Evolutionary conservation across 1,284 basidiomycete genomes (phyloP), one percentile per base, ranked within the genome.

Genomic region (Trichosporon faecale): DNA sequence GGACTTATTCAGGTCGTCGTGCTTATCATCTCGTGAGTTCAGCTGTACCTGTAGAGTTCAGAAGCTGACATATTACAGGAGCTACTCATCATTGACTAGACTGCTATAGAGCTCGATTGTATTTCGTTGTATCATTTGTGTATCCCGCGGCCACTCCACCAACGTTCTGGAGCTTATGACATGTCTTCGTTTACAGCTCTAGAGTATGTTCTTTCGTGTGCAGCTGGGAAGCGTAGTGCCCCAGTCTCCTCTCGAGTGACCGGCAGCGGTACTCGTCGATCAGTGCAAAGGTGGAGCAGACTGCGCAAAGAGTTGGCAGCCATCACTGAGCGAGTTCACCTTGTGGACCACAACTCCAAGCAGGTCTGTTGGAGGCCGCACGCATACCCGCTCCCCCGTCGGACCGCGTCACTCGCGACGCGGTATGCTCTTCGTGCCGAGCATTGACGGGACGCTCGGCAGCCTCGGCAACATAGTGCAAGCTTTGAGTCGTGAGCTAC

Each of bases 1-100:
- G 91, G 88, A 7, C 79, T 91, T 33, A 87, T 92, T 70, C 89
- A 90, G 75, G 88, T 89, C 33, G 82, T 91, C 23, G 84, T 91
- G 40, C 87, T 89, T 12, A 85, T 92, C 69, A 85, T 92, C 65
- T 77, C 80, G 81, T 82, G 69, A 31, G 76, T 76, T 1, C 12
- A 25, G 49, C 27, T 27, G 1, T 2, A 14, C 25, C n/a, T 2
- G 55, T 11, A 16, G 23, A 7, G 27, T 5, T 25, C 9, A 8
- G 16, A 8, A 33, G 33, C 66, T 66, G 70, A 67, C 61, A 49
- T 44, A 14, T 27, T 27, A 12, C 69, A 78, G 78, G 72, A 76
- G 74, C 65, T 79, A 78, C 71, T 81, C 80, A n/a, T 79, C 78
- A 12, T 72, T 82, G 65, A 80, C 81, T 6, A 74, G 78, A 52